phyloP scores from a whole-genome alignment of 257 asterid genomes.

The Ilex asprella region DNA sequence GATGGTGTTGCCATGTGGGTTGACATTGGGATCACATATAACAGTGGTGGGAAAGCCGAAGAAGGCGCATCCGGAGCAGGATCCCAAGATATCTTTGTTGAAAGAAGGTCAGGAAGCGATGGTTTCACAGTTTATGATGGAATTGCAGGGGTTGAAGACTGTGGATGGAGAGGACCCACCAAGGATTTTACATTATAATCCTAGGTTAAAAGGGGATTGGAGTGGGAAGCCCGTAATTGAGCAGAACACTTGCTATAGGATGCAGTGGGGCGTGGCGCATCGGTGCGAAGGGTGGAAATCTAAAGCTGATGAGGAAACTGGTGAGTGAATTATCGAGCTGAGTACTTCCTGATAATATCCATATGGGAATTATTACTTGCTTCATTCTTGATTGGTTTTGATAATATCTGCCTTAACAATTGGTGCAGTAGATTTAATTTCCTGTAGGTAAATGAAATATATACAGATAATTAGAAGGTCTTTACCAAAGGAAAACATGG shows the following conservation, averaged over 20 bases:
- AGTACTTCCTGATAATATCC: not conserved
- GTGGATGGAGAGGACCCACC: constrained; percentile 6
- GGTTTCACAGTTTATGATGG: constrained; percentile 3
- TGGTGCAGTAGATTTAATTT: no score
- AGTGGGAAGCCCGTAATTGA: constrained; percentile 2
- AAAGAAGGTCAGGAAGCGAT: not conserved
- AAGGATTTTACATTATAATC: not conserved
- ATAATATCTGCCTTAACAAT: no score
- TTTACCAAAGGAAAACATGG: no score
- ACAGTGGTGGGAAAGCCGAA: constrained; percentile 1
- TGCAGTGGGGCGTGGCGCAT: not conserved
- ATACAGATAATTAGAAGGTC: no score
- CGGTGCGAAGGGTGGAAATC: constrained; percentile 5
- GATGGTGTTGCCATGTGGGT: not conserved
- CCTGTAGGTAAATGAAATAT: no score
- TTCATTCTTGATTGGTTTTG: no score
- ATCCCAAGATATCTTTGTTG: not conserved
- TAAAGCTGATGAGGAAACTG: not conserved
- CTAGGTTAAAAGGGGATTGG: constrained; percentile 3
- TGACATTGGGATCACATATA: constrained; percentile 3
- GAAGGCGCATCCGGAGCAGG: not conserved
- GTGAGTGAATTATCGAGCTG: not conserved
- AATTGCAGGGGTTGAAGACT: constrained; percentile 1
- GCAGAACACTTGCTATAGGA: constrained; percentile 6
- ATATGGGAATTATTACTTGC: no score